phyloP scores from a whole-genome alignment of 2,329 filamentous ascomycete species.

The Magnaporthiopsis poae region DNA sequence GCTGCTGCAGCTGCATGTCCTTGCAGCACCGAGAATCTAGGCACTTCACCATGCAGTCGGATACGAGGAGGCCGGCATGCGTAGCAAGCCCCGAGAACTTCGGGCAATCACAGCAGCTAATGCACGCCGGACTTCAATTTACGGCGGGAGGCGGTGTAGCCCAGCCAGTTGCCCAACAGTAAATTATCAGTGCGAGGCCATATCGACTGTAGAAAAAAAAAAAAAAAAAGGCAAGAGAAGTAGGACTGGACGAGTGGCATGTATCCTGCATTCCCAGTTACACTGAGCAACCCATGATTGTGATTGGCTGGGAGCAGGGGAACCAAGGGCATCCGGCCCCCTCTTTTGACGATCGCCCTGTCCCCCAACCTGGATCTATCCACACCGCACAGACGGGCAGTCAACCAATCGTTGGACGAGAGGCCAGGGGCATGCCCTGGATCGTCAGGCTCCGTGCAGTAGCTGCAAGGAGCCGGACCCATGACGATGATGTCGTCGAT shows the following conservation, averaged over 20 bases:
- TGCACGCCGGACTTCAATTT: not conserved
- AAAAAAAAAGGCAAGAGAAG: not conserved
- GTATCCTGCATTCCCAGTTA: not conserved
- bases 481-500: constrained; percentile 11
- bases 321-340: too few species aligned
- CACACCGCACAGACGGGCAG: not conserved
- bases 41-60: not conserved
- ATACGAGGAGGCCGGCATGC: not conserved
- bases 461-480: constrained; percentile 3
- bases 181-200: not conserved
- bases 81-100: not conserved
- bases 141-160: not conserved
- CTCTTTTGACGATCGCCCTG: not conserved
- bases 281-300: not conserved
- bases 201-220: not conserved
- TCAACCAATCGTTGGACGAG: not conserved
- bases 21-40: not conserved
- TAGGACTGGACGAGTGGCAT: not conserved
- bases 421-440: not conserved
- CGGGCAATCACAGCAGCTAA: not conserved
- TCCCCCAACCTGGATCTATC: not conserved
- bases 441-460: not conserved
- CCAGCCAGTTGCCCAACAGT: not conserved
- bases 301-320: not conserved
- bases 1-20: not conserved